These are phyloP conservation scores for Cyberlindnera mrakii DNA, from an alignment of 805 yeast species.

Conservation along the genomic window DNA sequence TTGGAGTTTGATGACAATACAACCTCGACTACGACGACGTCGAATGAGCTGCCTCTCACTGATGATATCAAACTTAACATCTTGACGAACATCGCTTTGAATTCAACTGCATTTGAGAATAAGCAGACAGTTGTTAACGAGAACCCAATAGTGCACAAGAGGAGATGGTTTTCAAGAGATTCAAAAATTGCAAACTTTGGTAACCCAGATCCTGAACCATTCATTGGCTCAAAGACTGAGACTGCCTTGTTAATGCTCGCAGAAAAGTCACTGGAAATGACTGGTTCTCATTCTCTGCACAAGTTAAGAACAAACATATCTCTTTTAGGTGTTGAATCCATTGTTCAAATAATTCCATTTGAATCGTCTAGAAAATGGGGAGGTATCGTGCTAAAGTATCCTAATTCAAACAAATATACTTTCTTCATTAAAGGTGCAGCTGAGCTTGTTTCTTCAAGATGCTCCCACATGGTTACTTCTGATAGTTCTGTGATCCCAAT, in stretches of 20 bases:
- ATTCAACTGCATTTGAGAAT: slow-evolving; percentile 88
- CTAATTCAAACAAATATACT: slow-evolving; percentile 37
- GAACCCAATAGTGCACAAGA: slow-evolving; percentile 24
- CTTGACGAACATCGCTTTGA: slow-evolving; percentile 58
- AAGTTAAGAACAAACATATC: slow-evolving; percentile 32
- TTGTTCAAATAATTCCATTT: slow-evolving; percentile 78
- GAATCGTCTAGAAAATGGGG: slow-evolving; percentile 94
- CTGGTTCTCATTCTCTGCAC: slow-evolving; percentile 33
- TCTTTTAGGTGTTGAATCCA: slow-evolving; percentile 27
- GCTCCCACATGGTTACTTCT: slow-evolving; percentile 36
- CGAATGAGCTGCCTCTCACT: slow-evolving; percentile 12
- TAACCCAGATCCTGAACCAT: slow-evolving; percentile 41
- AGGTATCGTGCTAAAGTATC: slow-evolving; percentile 58
- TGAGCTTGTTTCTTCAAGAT: slow-evolving; percentile 67
- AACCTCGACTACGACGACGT: slow-evolving; percentile 8
- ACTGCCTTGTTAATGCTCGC: slow-evolving; percentile 77
- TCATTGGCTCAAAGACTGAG: slow-evolving; percentile 91
- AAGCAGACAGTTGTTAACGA: slow-evolving; percentile 23
- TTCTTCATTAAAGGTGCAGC: slow-evolving; percentile 90
- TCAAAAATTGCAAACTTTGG: slow-evolving; percentile 3
- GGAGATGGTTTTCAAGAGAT: slow-evolving; percentile 16
- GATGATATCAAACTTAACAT: slow-evolving; percentile 20
- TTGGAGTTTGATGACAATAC: slow-evolving; percentile 46
- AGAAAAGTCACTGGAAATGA: slow-evolving; percentile 43
- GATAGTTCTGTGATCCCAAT: slow-evolving; percentile 22